Percentiles rank a stretch among this genome's conserved stretches.
Conservation (phyloP, 768 basidiomycete genomes). For the Pulveroboletus ravenelii region DNA sequence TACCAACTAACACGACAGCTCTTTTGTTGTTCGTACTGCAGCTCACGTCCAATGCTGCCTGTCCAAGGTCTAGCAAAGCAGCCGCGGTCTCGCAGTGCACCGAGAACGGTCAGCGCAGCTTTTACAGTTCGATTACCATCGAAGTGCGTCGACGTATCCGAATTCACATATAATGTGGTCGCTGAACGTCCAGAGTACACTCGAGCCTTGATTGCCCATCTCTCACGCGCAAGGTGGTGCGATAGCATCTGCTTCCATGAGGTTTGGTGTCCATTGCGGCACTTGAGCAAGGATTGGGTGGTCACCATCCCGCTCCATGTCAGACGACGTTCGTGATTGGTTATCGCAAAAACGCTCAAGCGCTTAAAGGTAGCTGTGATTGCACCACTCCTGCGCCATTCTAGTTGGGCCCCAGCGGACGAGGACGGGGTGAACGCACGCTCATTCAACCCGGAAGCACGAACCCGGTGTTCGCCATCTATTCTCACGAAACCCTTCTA, state of each 20-base stretch:
- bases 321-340: not conserved
- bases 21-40: not conserved
- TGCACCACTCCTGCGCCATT: not conserved
- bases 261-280: not conserved
- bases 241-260: too few relatives aligned
- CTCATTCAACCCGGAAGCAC: not conserved
- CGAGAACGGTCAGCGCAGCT: not conserved
- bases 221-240: too few relatives aligned
- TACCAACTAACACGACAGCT: not conserved
- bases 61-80: not conserved
- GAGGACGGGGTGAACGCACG: conserved; percentile 1
- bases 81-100: not conserved
- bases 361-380: not conserved
- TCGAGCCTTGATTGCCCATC: not conserved
- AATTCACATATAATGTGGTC: conserved; percentile 3
- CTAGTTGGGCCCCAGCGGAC: not conserved
- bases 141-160: not conserved
- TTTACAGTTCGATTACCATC: not conserved
- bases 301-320: not conserved
- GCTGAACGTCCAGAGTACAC: not conserved
- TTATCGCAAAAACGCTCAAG: not conserved
- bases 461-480: not conserved
- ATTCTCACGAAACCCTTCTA: conserved; percentile 8
- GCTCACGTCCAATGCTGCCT: not conserved
- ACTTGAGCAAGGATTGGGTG: not conserved